Evolutionary conservation across 2,329 filamentous ascomycete genomes (phyloP).

Genomic region (Ceratocystis lukuohia): DNA sequence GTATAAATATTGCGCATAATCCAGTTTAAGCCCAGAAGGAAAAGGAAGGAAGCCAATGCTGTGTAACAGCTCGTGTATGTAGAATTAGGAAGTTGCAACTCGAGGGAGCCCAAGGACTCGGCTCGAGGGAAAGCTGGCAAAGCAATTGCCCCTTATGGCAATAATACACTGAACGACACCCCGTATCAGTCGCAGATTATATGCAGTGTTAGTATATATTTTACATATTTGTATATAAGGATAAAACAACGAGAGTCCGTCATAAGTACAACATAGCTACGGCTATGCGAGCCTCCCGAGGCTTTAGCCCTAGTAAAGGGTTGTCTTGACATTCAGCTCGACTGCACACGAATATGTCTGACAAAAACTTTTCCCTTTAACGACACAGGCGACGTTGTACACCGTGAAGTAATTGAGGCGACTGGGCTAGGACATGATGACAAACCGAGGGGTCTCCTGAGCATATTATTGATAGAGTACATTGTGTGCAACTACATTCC

Average conservation of each 20-base stretch:
- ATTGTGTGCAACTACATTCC: too few relatives aligned
- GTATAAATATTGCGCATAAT: background rate
- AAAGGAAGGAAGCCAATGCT: background rate
- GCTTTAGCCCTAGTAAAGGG: background rate
- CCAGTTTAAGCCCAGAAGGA: background rate
- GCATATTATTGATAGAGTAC: background rate
- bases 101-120: background rate
- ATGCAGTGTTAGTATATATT: background rate
- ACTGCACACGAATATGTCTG: background rate
- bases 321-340: background rate
- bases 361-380: background rate
- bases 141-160: background rate
- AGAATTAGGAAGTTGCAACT: background rate
- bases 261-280: background rate
- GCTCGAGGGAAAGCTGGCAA: background rate
- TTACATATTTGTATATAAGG: background rate
- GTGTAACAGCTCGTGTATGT: slow-evolving; percentile 4
- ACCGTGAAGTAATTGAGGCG: background rate
- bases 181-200: background rate
- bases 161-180: background rate
- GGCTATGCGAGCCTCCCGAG: background rate
- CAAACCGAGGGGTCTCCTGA: background rate
- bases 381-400: background rate
- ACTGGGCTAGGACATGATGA: background rate
- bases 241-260: too few relatives aligned